Evolutionary conservation across 148 eudicot species (phyloP).

Genomic region (Dysphania ambrosioides): DNA sequence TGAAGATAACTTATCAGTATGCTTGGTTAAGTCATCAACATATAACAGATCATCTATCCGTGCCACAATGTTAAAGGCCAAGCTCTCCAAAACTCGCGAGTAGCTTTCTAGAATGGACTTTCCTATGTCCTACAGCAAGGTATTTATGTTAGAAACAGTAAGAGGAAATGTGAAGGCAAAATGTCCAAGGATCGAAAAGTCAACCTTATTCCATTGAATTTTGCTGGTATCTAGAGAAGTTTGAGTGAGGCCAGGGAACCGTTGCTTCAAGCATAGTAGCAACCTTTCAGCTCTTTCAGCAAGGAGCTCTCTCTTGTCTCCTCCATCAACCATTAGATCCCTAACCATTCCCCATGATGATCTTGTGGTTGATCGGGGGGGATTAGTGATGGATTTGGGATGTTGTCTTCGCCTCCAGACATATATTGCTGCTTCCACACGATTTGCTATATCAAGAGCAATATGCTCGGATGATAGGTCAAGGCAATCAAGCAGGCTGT

Average conservation of each 20-base stretch:
- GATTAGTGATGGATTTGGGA: conserved; percentile 38
- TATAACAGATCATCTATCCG: conserved; percentile 86
- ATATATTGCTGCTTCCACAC: conserved; percentile 72
- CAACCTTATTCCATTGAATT: conserved; percentile 78
- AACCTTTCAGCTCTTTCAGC: conserved; percentile 78
- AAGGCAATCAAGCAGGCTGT: conserved; percentile 76
- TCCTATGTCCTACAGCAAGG: conserved; percentile 72
- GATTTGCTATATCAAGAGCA: conserved; percentile 74
- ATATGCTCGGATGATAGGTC: conserved; percentile 65
- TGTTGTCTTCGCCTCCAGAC: conserved; percentile 63
- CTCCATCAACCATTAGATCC: conserved; percentile 71
- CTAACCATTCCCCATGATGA: conserved; percentile 79
- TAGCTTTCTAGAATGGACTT: conserved; percentile 91
- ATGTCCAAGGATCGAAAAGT: background rate
- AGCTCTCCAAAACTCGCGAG: conserved; percentile 90
- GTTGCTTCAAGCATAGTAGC: conserved; percentile 63
- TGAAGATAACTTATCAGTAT: conserved; percentile 43
- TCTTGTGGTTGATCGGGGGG: conserved; percentile 44
- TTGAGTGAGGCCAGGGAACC: conserved; percentile 79
- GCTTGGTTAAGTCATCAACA: conserved; percentile 74
- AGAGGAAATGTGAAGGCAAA: background rate
- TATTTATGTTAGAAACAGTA: background rate
- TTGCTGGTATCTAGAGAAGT: conserved; percentile 69
- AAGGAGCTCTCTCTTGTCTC: conserved; percentile 61
- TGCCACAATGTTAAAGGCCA: conserved; percentile 72